Evolutionary conservation across 2,329 filamentous ascomycete species (phyloP).

Genomic region (Zelopaecilomyces penicillatus): DNA sequence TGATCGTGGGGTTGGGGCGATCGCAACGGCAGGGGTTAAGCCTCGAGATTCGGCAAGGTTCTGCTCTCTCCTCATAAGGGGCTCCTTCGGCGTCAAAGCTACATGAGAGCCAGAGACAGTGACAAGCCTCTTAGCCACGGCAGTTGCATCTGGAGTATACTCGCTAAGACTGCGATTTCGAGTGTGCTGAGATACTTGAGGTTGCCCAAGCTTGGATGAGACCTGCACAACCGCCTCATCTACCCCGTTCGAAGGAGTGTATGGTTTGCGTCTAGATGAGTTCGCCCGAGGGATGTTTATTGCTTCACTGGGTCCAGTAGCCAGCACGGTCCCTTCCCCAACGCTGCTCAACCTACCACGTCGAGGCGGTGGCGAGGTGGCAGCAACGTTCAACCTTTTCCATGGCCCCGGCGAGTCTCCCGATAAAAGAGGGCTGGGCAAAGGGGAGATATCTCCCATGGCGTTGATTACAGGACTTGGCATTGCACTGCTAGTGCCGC

Average conservation of each 20-base stretch:
- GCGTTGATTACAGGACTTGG: conserved; percentile 67
- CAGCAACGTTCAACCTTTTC: conserved; percentile 44
- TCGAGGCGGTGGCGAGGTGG: conserved; percentile 31
- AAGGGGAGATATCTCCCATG: conserved; percentile 69
- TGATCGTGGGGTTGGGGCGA: conserved; percentile 72
- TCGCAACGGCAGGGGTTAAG: conserved; percentile 49
- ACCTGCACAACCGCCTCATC: conserved; percentile 22
- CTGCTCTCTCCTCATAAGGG: conserved; percentile 61
- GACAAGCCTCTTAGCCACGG: conserved; percentile 62
- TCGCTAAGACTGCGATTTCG: conserved; percentile 84
- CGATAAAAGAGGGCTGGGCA: conserved; percentile 65
- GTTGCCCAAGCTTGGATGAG: conserved; percentile 13
- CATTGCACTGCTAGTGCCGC: conserved; percentile 57
- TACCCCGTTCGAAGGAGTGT: conserved; percentile 29
- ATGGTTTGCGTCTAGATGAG: conserved; percentile 50
- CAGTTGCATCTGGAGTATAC: conserved; percentile 66
- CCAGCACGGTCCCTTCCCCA: conserved; percentile 33
- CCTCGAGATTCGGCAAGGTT: conserved; percentile 74
- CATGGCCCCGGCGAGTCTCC: conserved; percentile 59
- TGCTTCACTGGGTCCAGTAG: conserved; percentile 44
- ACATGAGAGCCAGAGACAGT: conserved; percentile 59
- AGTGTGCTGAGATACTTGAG: conserved; percentile 34
- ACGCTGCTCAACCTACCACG: conserved; percentile 16
- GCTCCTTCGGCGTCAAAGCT: conserved; percentile 29
- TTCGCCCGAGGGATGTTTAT: conserved; percentile 41